phyloP scores from a whole-genome alignment of 2,329 filamentous ascomycete genomes.

The Neonectria magnoliae region DNA sequence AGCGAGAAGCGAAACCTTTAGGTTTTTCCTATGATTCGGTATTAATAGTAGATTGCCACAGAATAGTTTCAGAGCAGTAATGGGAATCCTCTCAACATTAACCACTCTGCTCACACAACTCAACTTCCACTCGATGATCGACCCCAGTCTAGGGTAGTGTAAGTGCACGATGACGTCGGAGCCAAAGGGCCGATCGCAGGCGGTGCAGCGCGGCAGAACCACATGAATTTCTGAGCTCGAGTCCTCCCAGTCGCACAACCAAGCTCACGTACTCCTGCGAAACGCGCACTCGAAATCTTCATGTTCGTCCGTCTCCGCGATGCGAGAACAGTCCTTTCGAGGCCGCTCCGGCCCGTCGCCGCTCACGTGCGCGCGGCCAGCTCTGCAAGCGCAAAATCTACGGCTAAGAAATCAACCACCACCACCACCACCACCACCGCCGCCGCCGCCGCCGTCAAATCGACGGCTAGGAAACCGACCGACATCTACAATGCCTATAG shows the following conservation, averaged over 20 bases:
- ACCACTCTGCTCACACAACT: no score
- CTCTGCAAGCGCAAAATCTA: no score
- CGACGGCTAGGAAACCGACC: no score
- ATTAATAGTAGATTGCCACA: no score
- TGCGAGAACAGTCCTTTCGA: constrained; percentile 26
- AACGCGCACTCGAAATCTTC: background rate
- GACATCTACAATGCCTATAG: constrained; percentile 20
- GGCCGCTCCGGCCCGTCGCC: constrained; percentile 15
- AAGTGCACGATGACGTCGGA: constrained; percentile 14
- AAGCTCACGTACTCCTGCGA: background rate
- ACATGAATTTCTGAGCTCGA: constrained; percentile 29
- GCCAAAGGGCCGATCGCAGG: background rate
- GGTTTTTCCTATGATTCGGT: no score
- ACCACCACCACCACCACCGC: no score
- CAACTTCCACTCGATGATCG: background rate
- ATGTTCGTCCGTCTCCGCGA: constrained; percentile 36
- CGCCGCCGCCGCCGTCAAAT: no score
- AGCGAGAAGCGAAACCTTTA: no score
- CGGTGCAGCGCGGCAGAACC: constrained; percentile 35
- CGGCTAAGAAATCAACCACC: no score
- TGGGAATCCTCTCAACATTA: background rate
- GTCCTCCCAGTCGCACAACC: background rate
- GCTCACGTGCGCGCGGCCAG: background rate
- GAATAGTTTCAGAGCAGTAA: background rate
- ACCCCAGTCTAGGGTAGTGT: background rate